Evolutionary conservation across 257 asterid species (phyloP).

Genomic region (Solanum sitiens): DNA sequence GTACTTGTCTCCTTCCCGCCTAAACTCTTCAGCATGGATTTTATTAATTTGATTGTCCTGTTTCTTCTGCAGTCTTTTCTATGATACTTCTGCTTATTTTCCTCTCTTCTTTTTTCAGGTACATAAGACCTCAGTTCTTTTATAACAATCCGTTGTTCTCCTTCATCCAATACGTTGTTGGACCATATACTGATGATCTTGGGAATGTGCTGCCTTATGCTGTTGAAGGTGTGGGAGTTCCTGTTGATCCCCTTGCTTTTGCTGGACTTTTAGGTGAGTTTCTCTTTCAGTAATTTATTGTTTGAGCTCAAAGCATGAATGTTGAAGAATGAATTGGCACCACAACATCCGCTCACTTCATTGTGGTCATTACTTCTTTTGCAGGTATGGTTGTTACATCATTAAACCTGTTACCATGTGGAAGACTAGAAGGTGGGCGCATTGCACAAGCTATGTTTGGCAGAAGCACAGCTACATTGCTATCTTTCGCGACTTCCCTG

Average conservation of each 20-base stretch:
- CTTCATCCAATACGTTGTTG: slow-evolving; percentile 71
- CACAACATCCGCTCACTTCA: not conserved
- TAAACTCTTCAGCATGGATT: not conserved
- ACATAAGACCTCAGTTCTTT: slow-evolving; percentile 88
- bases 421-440: slow-evolving; percentile 90
- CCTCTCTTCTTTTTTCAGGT: slow-evolving; percentile 35
- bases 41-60: not conserved
- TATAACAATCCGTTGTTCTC: slow-evolving; percentile 82
- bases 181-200: slow-evolving; percentile 84
- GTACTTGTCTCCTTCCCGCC: not conserved
- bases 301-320: not conserved
- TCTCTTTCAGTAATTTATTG: not conserved
- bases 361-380: not conserved
- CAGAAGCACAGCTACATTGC: slow-evolving; percentile 41
- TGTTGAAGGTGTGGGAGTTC: slow-evolving; percentile 93
- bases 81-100: not conserved
- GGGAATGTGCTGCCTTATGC: slow-evolving; percentile 89
- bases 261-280: slow-evolving; percentile 81
- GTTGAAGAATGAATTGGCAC: not conserved
- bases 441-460: slow-evolving; percentile 87
- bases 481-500: slow-evolving; percentile 59
- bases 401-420: slow-evolving; percentile 75
- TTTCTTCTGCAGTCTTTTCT: not conserved
- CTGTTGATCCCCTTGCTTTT: slow-evolving; percentile 94
- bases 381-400: slow-evolving; percentile 93